Percentiles rank a stretch among this genome's conserved stretches.
Conservation (phyloP, 179 eudicot species). For the Silene vulgaris region DNA sequence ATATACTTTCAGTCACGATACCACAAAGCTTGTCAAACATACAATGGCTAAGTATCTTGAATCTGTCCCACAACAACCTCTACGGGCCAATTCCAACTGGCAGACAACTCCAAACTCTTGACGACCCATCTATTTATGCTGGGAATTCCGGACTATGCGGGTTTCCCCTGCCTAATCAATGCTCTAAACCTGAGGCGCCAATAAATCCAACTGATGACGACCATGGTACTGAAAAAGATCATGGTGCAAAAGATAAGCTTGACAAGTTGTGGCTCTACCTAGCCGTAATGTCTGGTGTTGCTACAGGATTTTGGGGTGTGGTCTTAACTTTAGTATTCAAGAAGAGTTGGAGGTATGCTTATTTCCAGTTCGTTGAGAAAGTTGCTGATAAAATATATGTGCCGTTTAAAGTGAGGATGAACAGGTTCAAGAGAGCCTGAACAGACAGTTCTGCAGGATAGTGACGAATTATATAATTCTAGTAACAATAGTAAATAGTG, state of each 20-base stretch:
- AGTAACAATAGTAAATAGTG: too few species aligned
- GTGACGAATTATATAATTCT: too few species aligned
- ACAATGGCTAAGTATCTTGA: neutral
- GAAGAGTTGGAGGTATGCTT: neutral
- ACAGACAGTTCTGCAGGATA: too few species aligned
- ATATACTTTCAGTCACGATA: neutral
- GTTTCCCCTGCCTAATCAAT: neutral
- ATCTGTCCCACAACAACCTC: slow-evolving; percentile 1
- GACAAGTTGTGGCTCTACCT: neutral
- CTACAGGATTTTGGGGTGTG: neutral
- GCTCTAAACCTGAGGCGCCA: neutral
- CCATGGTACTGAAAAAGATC: neutral
- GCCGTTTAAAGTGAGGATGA: neutral
- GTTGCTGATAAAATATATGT: neutral
- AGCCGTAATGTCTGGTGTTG: neutral
- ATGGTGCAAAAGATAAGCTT: too few species aligned
- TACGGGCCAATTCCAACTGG: slow-evolving; percentile 13
- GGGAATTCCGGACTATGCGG: slow-evolving; percentile 7
- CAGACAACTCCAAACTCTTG: slow-evolving; percentile 6
- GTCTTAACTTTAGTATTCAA: neutral
- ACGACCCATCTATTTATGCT: slow-evolving; percentile 3
- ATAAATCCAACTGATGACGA: neutral
- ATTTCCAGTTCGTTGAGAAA: neutral
- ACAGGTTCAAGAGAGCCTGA: neutral
- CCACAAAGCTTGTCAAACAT: slow-evolving; percentile 1